These are phyloP conservation scores for Starmerella davenportii DNA, from an alignment of 805 yeast genomes.

Conservation along the genomic window DNA sequence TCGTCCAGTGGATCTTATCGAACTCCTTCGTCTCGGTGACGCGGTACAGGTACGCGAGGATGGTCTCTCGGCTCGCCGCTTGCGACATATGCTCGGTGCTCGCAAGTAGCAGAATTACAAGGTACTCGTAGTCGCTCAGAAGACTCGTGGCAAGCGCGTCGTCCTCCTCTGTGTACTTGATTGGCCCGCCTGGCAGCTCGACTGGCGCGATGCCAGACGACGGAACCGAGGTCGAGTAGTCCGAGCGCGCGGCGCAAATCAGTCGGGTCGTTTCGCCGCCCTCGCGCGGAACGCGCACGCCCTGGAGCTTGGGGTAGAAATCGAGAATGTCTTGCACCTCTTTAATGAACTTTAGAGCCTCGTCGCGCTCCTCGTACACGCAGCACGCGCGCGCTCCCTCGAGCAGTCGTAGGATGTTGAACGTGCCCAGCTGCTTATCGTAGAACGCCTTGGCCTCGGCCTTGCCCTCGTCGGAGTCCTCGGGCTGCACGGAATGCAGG, in stretches of 20 bases:
- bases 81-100: conserved; percentile 54
- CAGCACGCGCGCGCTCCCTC: conserved; percentile 43
- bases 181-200: conserved; percentile 1
- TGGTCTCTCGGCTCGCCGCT: conserved; percentile 53
- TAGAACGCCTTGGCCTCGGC: conserved; percentile 1
- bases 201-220: conserved; percentile 1
- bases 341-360: conserved; percentile 15
- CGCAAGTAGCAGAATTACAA: conserved; percentile 56
- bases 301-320: conserved; percentile 1
- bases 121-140: conserved; percentile 37
- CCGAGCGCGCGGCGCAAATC: conserved; percentile 1
- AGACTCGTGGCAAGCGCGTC: conserved; percentile 1
- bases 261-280: conserved; percentile 1
- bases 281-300: conserved; percentile 4
- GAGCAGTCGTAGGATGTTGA: conserved; percentile 18
- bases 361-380: conserved; percentile 20
- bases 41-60: conserved; percentile 58
- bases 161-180: conserved; percentile 1
- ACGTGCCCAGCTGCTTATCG: conserved; percentile 11
- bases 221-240: neutral
- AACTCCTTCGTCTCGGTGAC: conserved; percentile 35
- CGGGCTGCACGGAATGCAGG: conserved; percentile 20
- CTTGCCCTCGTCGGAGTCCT: neutral
- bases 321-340: conserved; percentile 7
- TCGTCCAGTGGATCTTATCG: conserved; percentile 45